Conservation (phyloP, 2,329 filamentous ascomycete species). For the Mycogone perniciosa region DNA sequence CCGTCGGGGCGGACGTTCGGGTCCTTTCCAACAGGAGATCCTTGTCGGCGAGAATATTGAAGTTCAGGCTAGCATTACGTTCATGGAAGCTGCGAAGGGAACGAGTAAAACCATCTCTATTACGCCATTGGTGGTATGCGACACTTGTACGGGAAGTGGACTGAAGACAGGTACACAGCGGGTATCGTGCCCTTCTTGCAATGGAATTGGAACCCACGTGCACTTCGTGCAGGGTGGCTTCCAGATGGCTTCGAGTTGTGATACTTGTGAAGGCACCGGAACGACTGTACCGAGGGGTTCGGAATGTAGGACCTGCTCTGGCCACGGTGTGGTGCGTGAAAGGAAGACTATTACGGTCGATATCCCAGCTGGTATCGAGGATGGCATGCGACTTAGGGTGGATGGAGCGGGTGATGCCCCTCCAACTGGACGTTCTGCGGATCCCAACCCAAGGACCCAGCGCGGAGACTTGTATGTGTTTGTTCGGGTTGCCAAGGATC, state of each 20-base stretch:
- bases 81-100: slow-evolving; percentile 94
- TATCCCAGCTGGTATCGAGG: slow-evolving; percentile 91
- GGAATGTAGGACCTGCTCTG: slow-evolving; percentile 73
- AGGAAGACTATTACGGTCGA: slow-evolving; percentile 79
- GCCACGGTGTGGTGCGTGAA: slow-evolving; percentile 78
- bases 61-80: slow-evolving; percentile 85
- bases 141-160: slow-evolving; percentile 76
- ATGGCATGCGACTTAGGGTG: slow-evolving; percentile 87
- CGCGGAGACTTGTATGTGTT: slow-evolving; percentile 88
- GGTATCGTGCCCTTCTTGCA: slow-evolving; percentile 69
- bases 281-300: slow-evolving; percentile 68
- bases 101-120: slow-evolving; percentile 82
- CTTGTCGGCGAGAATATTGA: slow-evolving; percentile 95
- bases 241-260: slow-evolving; percentile 90
- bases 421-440: slow-evolving; percentile 61
- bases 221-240: slow-evolving; percentile 90
- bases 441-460: slow-evolving; percentile 57
- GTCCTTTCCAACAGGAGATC: slow-evolving; percentile 70
- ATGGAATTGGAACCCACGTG: slow-evolving; percentile 78
- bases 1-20: slow-evolving; percentile 43
- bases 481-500: slow-evolving; percentile 81
- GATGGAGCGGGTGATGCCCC: slow-evolving; percentile 84
- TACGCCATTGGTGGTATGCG: slow-evolving; percentile 73
- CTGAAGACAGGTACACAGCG: slow-evolving; percentile 74
- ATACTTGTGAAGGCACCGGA: slow-evolving; percentile 72